These are phyloP conservation scores for Chalaropsis ovoidea DNA, from an alignment of 2,329 filamentous ascomycete species.

Conservation along the genomic window DNA sequence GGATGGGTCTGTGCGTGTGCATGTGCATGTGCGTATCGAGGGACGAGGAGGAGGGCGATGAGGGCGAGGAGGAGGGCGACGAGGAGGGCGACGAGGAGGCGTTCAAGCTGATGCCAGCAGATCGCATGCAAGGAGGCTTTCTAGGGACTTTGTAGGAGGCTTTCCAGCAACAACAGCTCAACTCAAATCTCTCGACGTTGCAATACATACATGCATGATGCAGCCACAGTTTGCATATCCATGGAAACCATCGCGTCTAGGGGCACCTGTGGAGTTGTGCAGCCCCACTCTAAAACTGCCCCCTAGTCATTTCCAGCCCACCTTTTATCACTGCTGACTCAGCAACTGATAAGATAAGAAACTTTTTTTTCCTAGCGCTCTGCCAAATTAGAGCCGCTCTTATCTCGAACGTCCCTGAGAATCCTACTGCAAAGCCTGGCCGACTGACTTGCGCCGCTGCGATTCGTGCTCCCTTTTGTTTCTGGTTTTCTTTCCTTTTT, in stretches of 20 bases:
- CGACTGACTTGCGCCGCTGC: slow-evolving; percentile 10
- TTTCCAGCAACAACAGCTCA: no score
- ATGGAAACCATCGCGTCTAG: background rate
- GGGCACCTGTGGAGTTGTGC: background rate
- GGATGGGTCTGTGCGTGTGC: no score
- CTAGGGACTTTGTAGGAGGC: no score
- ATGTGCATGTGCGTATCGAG: no score
- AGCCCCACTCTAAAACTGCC: background rate
- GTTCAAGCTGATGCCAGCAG: no score
- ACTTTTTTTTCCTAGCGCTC: slow-evolving; percentile 5
- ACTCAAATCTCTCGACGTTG: background rate
- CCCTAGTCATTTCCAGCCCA: no score
- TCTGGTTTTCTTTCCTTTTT: background rate
- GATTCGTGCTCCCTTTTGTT: background rate
- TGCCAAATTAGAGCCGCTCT: background rate
- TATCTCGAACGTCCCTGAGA: background rate
- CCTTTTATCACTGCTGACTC: background rate
- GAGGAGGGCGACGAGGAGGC: no score
- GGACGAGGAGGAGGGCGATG: no score
- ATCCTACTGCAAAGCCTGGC: background rate
- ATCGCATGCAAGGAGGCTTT: background rate
- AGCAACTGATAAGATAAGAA: slow-evolving; percentile 7
- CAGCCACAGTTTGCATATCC: slow-evolving; percentile 2
- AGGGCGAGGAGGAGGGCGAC: no score
- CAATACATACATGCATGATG: background rate